Evolutionary conservation across 2,329 filamentous ascomycete genomes (phyloP), one percentile per base, ranked within the genome.

Genomic region (Akanthomyces uredinophilus): DNA sequence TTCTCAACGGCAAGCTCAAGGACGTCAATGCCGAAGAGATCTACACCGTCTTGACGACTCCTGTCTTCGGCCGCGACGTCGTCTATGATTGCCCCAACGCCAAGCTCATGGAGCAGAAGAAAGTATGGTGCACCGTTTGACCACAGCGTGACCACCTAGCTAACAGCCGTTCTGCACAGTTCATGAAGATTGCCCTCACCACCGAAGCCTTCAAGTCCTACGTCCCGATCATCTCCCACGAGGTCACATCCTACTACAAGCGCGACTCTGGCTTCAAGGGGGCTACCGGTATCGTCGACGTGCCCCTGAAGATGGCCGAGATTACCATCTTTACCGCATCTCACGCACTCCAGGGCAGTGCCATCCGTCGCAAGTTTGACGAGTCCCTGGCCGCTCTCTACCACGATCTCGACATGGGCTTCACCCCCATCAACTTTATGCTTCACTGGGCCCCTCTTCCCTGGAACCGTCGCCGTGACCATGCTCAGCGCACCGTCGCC

Each of bases 61-160:
- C 85, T 27, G 85, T 87, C 53, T 96, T 96, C 72, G 92, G 92
- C 67, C 87, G 86, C 69, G 88, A 93, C 77, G 92, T 96, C 29
- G 90, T 96, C 60, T 96, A 96, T 73, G 92, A 96, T 74, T 95
- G 91, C 77, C 91, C 91, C 47, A 96, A 96, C 73, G 82, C 91
- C 63, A 96, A 96, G 78, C 84, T 96, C 71, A 96, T 96, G 92
- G 92, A 96, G 79, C 92, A 96, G 81, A 96, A 96, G 81, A 95
- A 94, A 86, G 90, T 92, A 74, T 13, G n/a, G 16, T 24, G 39
- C 50, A 16, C 49, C 32, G 29, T 39, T 10, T 29, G 18, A 3
- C n/a, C n/a, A 18, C 10, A 6, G 5, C 47, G 20, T 14, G 6
- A 44, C 7, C 53, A 55, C 10, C 32, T 43, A 14, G 51, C 67